Percentiles rank a stretch among this genome's conserved stretches.
phyloP scores from a whole-genome alignment of 2,329 filamentous ascomycete species.

The Dothidotthia symphoricarpi region DNA sequence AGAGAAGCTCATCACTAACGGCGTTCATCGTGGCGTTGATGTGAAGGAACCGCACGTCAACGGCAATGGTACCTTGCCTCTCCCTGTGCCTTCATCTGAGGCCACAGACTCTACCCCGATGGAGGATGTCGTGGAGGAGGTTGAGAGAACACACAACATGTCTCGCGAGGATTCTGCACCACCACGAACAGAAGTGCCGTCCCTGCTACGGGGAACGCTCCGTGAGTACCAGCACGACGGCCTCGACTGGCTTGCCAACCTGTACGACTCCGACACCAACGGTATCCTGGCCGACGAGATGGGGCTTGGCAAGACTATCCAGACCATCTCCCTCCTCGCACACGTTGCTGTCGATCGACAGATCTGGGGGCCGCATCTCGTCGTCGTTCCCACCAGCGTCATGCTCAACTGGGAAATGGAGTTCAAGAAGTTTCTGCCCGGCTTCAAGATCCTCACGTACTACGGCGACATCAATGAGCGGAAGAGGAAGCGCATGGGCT shows the following conservation, averaged over 20 bases:
- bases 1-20: slow-evolving; percentile 37
- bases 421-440: slow-evolving; percentile 98
- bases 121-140: slow-evolving; percentile 17
- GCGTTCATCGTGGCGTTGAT: slow-evolving; percentile 4
- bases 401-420: slow-evolving; percentile 99
- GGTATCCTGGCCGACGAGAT: slow-evolving; percentile 97
- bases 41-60: slow-evolving; percentile 13
- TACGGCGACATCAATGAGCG: slow-evolving; percentile 93
- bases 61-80: slow-evolving; percentile 2
- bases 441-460: slow-evolving; percentile 96
- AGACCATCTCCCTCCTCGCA: slow-evolving; percentile 90
- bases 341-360: slow-evolving; percentile 87
- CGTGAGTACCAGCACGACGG: slow-evolving; percentile 96
- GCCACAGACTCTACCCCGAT: slow-evolving; percentile 10
- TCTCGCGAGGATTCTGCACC: slow-evolving; percentile 34
- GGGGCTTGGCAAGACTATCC: slow-evolving; percentile 97
- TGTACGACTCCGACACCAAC: slow-evolving; percentile 91
- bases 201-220: slow-evolving; percentile 77
- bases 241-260: slow-evolving; percentile 91
- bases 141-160: slow-evolving; percentile 12
- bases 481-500: slow-evolving; percentile 84
- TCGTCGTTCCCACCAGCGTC: slow-evolving; percentile 95
- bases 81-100: slow-evolving; percentile 4
- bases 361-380: slow-evolving; percentile 93
- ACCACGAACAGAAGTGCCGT: slow-evolving; percentile 45